phyloP scores from a whole-genome alignment of 768 basidiomycete species.

The Tulasnella sp. region DNA sequence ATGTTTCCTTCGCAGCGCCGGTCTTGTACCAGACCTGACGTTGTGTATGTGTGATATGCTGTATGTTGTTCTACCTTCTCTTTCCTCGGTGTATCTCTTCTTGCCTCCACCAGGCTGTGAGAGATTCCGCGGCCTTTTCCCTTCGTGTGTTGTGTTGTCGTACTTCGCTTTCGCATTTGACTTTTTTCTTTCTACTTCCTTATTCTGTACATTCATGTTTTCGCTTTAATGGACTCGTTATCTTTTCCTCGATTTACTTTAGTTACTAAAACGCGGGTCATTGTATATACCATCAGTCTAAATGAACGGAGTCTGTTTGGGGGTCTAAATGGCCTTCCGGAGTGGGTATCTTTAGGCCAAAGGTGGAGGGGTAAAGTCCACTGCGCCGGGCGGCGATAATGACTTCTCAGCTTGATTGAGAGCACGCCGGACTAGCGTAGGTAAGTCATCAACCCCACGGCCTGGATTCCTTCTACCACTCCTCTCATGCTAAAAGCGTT shows the following conservation, averaged over 20 bases:
- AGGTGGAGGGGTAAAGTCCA: not conserved
- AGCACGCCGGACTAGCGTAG: conserved; percentile 1
- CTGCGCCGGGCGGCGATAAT: not conserved
- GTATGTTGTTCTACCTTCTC: not conserved
- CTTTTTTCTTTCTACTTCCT: not conserved
- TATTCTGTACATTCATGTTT: conserved; percentile 7
- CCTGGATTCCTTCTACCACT: not conserved
- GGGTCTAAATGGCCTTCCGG: not conserved
- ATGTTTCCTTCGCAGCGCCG: not conserved
- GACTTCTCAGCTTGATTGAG: conserved; percentile 12
- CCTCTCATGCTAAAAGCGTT: conserved; percentile 5
- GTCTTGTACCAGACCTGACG: not conserved
- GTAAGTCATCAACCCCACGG: not conserved
- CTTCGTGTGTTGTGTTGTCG: conserved; percentile 4
- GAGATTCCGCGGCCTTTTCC: not conserved
- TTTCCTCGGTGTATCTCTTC: not conserved
- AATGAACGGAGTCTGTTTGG: conserved; percentile 3
- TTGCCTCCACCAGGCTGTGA: not conserved
- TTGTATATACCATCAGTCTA: not conserved
- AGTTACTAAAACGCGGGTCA: not conserved
- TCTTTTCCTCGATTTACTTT: not conserved
- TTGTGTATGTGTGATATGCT: conserved; percentile 6
- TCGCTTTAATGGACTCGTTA: not conserved
- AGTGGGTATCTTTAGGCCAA: not conserved
- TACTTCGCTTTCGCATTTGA: conserved; percentile 13